These are phyloP conservation scores for Myriosclerotinia duriaeana DNA, from an alignment of 2,329 filamentous ascomycete species.

Conservation along the genomic window DNA sequence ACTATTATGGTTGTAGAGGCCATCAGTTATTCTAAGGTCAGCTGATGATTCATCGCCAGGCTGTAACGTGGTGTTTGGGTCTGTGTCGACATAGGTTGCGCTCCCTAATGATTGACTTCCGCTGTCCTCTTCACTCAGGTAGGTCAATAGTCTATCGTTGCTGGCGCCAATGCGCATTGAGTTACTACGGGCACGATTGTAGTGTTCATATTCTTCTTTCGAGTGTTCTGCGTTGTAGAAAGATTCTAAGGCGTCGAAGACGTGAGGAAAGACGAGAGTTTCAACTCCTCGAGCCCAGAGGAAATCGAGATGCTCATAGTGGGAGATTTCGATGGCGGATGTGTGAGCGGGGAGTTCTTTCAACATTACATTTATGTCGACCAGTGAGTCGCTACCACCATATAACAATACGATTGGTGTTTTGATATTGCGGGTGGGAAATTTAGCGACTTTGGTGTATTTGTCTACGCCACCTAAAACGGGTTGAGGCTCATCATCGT, in stretches of 20 bases:
- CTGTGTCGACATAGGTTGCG: constrained; percentile 24
- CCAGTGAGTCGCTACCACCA: constrained; percentile 87
- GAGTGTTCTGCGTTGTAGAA: constrained; percentile 60
- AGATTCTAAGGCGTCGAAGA: constrained; percentile 82
- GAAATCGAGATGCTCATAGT: constrained; percentile 97
- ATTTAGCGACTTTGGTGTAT: constrained; percentile 95
- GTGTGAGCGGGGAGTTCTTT: constrained; percentile 83
- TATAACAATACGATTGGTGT: constrained; percentile 93
- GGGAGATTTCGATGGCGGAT: constrained; percentile 78
- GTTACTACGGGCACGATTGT: constrained; percentile 41
- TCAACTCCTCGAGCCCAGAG: constrained; percentile 89
- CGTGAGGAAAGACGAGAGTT: constrained; percentile 76
- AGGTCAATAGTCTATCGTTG: constrained; percentile 25
- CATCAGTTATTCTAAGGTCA: constrained; percentile 4
- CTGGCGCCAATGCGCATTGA: constrained; percentile 31
- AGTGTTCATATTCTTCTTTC: constrained; percentile 60
- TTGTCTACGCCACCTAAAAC: constrained; percentile 70
- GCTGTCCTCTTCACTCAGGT: constrained; percentile 33
- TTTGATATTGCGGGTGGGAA: constrained; percentile 94
- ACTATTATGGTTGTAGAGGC: constrained; percentile 16
- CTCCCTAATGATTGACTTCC: constrained; percentile 25
- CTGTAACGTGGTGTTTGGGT: constrained; percentile 1
- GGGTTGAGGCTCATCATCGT: constrained; percentile 87
- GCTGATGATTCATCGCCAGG: constrained; percentile 14
- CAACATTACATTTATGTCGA: constrained; percentile 92